phyloP scores from a whole-genome alignment of 768 basidiomycete genomes.

The Lepiota brunneoincarnata region DNA sequence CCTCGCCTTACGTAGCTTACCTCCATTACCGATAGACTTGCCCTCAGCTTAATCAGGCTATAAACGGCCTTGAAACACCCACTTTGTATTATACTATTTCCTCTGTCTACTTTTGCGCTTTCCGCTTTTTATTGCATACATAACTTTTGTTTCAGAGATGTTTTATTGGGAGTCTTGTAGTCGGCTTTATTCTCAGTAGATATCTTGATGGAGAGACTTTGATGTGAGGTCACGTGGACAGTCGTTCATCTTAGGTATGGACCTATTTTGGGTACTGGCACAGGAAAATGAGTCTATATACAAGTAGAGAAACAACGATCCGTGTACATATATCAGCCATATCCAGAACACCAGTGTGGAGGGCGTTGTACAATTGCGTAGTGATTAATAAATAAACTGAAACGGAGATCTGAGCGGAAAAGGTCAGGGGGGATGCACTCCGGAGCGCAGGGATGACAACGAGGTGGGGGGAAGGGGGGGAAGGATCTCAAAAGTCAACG shows the following conservation, averaged over 20 bases:
- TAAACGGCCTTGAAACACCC: conserved; percentile 1
- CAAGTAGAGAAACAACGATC: neutral
- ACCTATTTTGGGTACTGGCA: too few relatives aligned
- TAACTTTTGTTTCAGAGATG: neutral
- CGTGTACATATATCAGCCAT: neutral
- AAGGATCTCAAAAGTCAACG: conserved; percentile 8
- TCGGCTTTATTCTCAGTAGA: neutral
- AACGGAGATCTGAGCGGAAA: neutral
- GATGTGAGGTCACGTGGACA: too few relatives aligned
- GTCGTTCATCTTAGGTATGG: too few relatives aligned
- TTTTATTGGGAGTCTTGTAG: neutral
- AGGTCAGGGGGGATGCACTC: too few relatives aligned
- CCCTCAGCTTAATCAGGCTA: neutral
- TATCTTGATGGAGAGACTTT: too few relatives aligned
- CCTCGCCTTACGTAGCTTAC: neutral
- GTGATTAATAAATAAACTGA: neutral
- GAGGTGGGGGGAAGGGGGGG: neutral
- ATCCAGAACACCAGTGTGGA: neutral
- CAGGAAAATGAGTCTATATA: too few relatives aligned
- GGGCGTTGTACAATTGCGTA: neutral
- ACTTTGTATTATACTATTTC: conserved; percentile 3
- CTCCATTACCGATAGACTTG: neutral
- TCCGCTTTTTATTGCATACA: conserved; percentile 3
- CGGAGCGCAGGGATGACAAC: neutral
- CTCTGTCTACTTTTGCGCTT: neutral